Base-by-base conservation (phyloP, 805 yeast species). In the Allodekkera sacchari region DNA sequence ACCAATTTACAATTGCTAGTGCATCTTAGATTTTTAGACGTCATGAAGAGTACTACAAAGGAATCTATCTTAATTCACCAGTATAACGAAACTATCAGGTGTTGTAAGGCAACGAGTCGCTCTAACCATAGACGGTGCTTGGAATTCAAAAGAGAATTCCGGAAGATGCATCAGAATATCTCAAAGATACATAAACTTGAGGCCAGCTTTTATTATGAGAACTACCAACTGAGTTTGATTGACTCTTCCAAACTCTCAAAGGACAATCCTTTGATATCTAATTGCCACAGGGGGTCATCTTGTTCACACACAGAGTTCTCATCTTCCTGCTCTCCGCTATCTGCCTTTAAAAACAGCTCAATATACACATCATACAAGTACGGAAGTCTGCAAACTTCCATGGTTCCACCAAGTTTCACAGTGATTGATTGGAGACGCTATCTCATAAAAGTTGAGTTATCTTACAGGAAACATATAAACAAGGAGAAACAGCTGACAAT, bases 381-480 rank as follows among this genome's bases (percentile, higher is more conserved):
- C 24, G 14, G 28, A 14, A 5, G 26, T 28, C 7, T 22, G 15
- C 5, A 33, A 28, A 20, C 36, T 4, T 41, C 45, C 7, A 20
- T 45, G 20, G 41, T 45, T 12, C 55, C 55, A 11, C 53, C 55
- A 7, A 37, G 44, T 3, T 43, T 50, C 20, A 32, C 51, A 4
- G 26, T 42, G 11, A 43, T 37, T 8, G 33, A 45, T 25, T 50
- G 55, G 55, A 36, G 53, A 17, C 38, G 31, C 18, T 36, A 29
- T 26, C 33, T 50, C 20, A 19, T 48, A 25, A 43, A 41, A 20
- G 24, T 44, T 9, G 14, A 39, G n/a, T 15, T 50, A 3, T 49
- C 45, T 7, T 43, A 28, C 26, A 32, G 24, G 18, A 14, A 16
- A 18, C n/a, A 24, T 18, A 32, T 37, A 11, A 21, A 21, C 8